phyloP scores from a whole-genome alignment of 148 eudicot species.

The Rhododendron vialii region DNA sequence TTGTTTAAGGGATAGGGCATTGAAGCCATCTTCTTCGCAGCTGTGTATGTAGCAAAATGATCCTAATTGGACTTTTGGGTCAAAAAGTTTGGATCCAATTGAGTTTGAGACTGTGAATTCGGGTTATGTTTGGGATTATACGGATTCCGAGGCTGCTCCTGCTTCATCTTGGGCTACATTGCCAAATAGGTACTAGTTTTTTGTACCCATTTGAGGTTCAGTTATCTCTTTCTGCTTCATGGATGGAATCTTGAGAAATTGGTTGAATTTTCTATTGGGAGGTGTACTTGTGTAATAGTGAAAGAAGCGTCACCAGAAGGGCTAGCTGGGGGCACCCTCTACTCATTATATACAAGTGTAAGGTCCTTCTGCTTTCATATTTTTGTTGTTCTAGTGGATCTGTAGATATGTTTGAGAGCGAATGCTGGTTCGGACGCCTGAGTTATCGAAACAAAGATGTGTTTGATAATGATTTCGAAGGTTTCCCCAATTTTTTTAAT shows the following conservation, averaged over 20 bases:
- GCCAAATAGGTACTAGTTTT: conserved; percentile 61
- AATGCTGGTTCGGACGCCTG: too few species aligned
- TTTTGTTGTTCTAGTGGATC: not conserved
- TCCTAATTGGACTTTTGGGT: too few species aligned
- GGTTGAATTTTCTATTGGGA: conserved; percentile 43
- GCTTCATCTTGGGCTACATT: conserved; percentile 92
- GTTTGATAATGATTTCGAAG: not conserved
- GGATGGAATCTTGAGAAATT: not conserved
- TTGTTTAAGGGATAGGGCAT: too few species aligned
- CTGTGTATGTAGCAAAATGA: too few species aligned
- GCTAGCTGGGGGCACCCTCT: conserved; percentile 52
- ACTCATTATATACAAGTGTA: conserved; percentile 80
- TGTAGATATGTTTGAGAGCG: not conserved
- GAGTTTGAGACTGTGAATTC: conserved; percentile 37
- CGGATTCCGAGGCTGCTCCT: conserved; percentile 90
- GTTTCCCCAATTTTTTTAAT: not conserved
- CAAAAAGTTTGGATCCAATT: too few species aligned
- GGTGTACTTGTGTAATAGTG: conserved; percentile 74
- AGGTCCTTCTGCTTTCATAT: conserved; percentile 6
- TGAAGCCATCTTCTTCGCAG: too few species aligned
- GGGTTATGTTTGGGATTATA: too few species aligned
- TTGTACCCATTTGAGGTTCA: not conserved
- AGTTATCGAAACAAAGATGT: too few species aligned
- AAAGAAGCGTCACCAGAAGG: conserved; percentile 60
- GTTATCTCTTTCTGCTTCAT: not conserved